These are phyloP conservation scores for Sugiyamaella grinbergsii DNA, from an alignment of 1,139 yeast genomes.

Conservation along the genomic window DNA sequence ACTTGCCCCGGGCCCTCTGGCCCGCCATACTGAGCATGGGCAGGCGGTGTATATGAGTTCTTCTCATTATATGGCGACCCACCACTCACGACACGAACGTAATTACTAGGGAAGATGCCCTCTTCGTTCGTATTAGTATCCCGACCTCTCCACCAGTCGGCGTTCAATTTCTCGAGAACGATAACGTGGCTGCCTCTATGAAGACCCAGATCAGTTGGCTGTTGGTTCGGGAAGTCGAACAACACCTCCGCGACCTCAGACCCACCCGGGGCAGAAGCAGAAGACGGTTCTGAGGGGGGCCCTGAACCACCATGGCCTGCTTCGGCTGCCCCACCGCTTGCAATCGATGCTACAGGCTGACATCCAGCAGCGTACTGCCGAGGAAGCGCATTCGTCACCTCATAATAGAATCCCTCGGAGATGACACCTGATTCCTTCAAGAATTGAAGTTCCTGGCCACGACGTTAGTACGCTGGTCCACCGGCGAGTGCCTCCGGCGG, in stretches of 20 bases:
- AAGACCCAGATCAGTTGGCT: conserved; percentile 70
- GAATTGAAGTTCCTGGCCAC: conserved; percentile 66
- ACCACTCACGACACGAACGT: conserved; percentile 38
- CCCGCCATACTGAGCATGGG: conserved; percentile 34
- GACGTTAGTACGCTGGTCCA: neutral
- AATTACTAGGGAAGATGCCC: conserved; percentile 91
- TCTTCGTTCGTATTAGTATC: conserved; percentile 51
- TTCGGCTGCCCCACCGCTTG: neutral
- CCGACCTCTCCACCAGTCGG: conserved; percentile 91
- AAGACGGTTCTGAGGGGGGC: conserved; percentile 26
- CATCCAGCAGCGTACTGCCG: conserved; percentile 57
- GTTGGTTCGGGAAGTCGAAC: conserved; percentile 70
- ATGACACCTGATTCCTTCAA: conserved; percentile 76
- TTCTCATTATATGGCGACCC: conserved; percentile 27
- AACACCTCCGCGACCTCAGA: conserved; percentile 61
- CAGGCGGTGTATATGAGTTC: conserved; percentile 24
- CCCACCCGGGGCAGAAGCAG: conserved; percentile 31
- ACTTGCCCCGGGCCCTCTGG: conserved; percentile 7
- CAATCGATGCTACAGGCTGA: conserved; percentile 47
- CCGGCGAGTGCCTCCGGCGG: conserved; percentile 5
- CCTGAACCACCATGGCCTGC: conserved; percentile 12
- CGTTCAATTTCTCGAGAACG: conserved; percentile 71
- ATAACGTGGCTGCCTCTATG: conserved; percentile 67
- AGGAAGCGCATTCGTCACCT: conserved; percentile 60
- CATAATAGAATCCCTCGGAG: conserved; percentile 56